These are phyloP conservation scores for Ogataea trehalophila DNA, from an alignment of 805 yeast genomes.

Conservation along the genomic window DNA sequence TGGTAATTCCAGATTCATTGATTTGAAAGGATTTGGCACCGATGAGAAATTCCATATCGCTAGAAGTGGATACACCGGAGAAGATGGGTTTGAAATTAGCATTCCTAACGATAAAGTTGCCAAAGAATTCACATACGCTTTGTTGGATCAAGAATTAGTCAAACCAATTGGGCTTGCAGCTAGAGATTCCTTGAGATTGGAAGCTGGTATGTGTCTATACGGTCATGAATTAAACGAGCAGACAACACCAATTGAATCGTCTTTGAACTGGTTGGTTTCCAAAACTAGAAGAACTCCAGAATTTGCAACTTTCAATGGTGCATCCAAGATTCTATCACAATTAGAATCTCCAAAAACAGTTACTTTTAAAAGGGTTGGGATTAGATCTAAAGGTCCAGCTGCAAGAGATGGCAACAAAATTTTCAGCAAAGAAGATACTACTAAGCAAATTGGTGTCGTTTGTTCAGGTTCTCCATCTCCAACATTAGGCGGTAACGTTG, in stretches of 20 bases:
- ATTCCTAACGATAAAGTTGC: conserved; percentile 57
- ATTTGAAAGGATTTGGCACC: conserved; percentile 36
- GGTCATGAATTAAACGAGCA: conserved; percentile 84
- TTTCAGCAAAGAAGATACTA: conserved; percentile 46
- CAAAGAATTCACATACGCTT: conserved; percentile 52
- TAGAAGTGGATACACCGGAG: conserved; percentile 97
- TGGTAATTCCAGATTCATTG: conserved; percentile 58
- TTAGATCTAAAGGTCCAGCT: conserved; percentile 78
- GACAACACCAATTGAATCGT: conserved; percentile 83
- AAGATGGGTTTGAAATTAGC: conserved; percentile 94
- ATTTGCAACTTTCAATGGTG: conserved; percentile 66
- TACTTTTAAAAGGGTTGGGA: conserved; percentile 67
- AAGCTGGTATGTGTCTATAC: conserved; percentile 97
- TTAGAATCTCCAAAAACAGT: conserved; percentile 56
- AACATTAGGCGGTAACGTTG: conserved; percentile 70
- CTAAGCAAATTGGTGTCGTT: conserved; percentile 46
- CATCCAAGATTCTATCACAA: conserved; percentile 62
- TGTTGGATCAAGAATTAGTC: conserved; percentile 52
- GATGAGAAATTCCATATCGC: conserved; percentile 63
- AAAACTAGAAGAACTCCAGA: conserved; percentile 61
- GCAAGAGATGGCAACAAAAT: conserved; percentile 79
- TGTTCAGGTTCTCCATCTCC: conserved; percentile 62
- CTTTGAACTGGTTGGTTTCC: conserved; percentile 85
- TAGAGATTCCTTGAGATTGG: conserved; percentile 89
- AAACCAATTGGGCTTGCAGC: conserved; percentile 97